Conservation (phyloP, 1,139 yeast genomes). For the Yamadazyma buinensis region DNA sequence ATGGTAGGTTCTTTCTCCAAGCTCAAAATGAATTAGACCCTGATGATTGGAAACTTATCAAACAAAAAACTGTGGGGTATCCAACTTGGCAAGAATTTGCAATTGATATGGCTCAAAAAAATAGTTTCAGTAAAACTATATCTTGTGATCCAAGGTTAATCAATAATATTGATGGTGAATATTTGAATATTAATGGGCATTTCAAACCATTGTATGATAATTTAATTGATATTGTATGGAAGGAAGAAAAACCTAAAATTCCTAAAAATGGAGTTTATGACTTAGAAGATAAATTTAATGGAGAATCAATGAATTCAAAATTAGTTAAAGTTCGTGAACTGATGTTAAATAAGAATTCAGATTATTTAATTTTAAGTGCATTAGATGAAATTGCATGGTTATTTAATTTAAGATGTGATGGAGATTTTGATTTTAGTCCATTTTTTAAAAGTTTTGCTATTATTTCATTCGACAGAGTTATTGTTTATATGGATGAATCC, state of each 20-base stretch:
- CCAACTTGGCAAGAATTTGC: slow-evolving; percentile 35
- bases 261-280: slow-evolving; percentile 33
- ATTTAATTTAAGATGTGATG: slow-evolving; percentile 43
- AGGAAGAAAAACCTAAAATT: slow-evolving; percentile 30
- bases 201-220: slow-evolving; percentile 31
- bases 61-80: slow-evolving; percentile 30
- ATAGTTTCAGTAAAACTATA: slow-evolving; percentile 28
- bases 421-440: slow-evolving; percentile 43
- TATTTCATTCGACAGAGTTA: slow-evolving; percentile 25
- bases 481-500: slow-evolving; percentile 32
- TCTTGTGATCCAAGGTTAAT: slow-evolving; percentile 37
- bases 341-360: slow-evolving; percentile 16
- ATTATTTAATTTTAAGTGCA: slow-evolving; percentile 34
- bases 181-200: slow-evolving; percentile 21
- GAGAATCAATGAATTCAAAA: slow-evolving; percentile 33
- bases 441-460: slow-evolving; percentile 45
- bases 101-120: slow-evolving; percentile 24
- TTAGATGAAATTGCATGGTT: slow-evolving; percentile 54
- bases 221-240: slow-evolving; percentile 39
- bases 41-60: slow-evolving; percentile 30
- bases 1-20: slow-evolving; percentile 50
- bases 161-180: slow-evolving; percentile 27
- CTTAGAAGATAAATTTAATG: slow-evolving; percentile 35
- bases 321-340: slow-evolving; percentile 21
- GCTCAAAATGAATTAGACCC: slow-evolving; percentile 37